Evolutionary conservation across 148 eudicot species (phyloP), one percentile per base, ranked within the genome.

Genomic region (Silene conica): DNA sequence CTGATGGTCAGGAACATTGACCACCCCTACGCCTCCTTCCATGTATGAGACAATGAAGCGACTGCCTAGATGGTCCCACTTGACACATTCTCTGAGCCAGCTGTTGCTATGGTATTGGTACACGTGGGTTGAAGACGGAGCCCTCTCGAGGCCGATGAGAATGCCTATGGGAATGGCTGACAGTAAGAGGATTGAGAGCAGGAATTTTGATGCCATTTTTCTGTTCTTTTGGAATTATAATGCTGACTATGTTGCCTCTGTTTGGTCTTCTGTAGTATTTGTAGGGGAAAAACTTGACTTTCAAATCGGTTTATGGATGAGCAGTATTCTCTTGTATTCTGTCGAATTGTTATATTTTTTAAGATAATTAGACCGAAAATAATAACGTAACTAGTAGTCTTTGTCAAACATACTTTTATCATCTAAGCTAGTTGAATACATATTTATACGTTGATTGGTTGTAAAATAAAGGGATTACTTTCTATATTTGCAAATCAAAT

Each of bases 31-130:
- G 14, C 98, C 96, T 14, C 97, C 96, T 19, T 85, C 93, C 57
- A 92, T n/a, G 86, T 78, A 84, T 4, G 96, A 85, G 80, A 89
- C 96, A 23, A 94, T 63, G 82, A 94, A 94, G 0, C 96, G 86
- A 28, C 82, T 78, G 87, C 84, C 78, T 76, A 78, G 81, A 74
- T 82, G 81, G 81, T 94, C 98, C 93, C 93, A 94, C 74, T 82
- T 89, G 83, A 80, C 80, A 68, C 82, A 81, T 73, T 94, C 98
- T 19, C 97, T 72, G 41, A 91, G 19, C 85, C 85, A 94, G 55
- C 95, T 89, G 50, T 63, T 31, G 89, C 91, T 86, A 88, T 83
- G 89, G 84, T 84, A 89, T 66, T 78, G 67, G 90, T 85, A 94
- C 64, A 76, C 83, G 84, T 88, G 90, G 21, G 86, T 78, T 45